Evolutionary conservation across 2,329 filamentous ascomycete species (phyloP).

Genomic region (Ceratocystis albifundus): DNA sequence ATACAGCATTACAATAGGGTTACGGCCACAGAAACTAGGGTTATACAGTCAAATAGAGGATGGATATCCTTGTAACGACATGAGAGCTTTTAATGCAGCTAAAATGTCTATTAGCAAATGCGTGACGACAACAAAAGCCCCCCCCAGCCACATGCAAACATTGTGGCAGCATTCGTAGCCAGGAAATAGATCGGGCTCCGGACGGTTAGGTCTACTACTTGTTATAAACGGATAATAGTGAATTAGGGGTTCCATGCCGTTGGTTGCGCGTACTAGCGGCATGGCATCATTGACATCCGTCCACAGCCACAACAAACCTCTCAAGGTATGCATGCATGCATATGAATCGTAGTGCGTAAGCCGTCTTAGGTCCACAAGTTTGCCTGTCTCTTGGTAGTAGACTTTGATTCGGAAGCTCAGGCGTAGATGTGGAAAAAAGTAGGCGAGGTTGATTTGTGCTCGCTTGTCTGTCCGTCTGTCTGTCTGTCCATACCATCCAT

Average conservation of each 20-base stretch:
- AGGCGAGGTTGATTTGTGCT: background rate
- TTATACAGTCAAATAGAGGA: background rate
- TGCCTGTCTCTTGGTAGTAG: no score
- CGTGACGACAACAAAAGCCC: no score
- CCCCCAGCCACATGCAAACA: no score
- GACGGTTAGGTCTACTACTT: background rate
- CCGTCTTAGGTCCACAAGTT: background rate
- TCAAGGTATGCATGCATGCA: background rate
- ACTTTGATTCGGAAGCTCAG: no score
- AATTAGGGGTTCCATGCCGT: no score
- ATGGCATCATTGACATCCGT: no score
- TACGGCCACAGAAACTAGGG: accelerated
- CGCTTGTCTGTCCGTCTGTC: background rate
- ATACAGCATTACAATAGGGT: background rate
- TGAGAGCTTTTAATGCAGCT: background rate
- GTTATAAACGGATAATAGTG: no score
- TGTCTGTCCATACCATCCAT: background rate
- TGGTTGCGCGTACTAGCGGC: no score
- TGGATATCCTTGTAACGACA: background rate
- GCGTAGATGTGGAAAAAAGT: background rate
- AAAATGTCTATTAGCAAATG: background rate
- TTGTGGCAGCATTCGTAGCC: no score
- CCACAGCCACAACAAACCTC: background rate
- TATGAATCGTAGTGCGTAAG: background rate
- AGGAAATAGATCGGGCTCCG: background rate